A percentile compares a stretch with the other conserved stretches of the same genome.
These are phyloP conservation scores for Chlorella sorokiniana DNA, from an alignment of 139 green algal genomes.

Conservation along the genomic window DNA sequence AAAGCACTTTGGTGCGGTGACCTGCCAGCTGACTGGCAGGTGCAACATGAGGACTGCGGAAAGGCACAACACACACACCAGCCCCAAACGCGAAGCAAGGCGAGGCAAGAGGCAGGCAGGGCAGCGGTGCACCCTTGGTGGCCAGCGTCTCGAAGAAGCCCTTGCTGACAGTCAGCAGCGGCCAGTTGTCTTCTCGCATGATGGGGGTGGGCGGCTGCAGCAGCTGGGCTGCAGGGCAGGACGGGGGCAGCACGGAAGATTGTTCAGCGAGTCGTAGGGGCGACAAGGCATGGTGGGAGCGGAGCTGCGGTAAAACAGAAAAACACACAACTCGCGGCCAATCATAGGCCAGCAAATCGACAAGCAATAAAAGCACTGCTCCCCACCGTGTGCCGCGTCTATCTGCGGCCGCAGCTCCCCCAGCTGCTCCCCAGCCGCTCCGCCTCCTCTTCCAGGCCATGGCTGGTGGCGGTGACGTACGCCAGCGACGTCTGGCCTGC, in stretches of 20 bases:
- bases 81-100: too few species aligned
- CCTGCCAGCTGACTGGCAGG: neutral
- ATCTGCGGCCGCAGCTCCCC: slow-evolving; percentile 49
- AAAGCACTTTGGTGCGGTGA: too few species aligned
- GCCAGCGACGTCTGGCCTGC: slow-evolving; percentile 89
- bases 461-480: slow-evolving; percentile 88
- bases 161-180: slow-evolving; percentile 95
- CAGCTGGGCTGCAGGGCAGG: slow-evolving; percentile 39
- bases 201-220: slow-evolving; percentile 78
- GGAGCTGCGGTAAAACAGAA: neutral
- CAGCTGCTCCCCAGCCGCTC: slow-evolving; percentile 65
- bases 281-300: neutral
- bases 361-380: neutral
- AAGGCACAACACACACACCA: neutral
- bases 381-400: slow-evolving; percentile 16
- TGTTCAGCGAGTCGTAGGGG: too few species aligned
- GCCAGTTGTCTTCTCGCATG: slow-evolving; percentile 95
- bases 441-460: slow-evolving; percentile 82
- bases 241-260: neutral
- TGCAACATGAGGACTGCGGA: neutral
- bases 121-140: slow-evolving; percentile 51
- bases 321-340: neutral
- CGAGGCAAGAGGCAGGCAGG: too few species aligned
- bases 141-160: slow-evolving; percentile 96
- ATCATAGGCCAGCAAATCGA: too few species aligned